phyloP scores from a whole-genome alignment of 768 basidiomycete species.

The Tricholomella constricta region DNA sequence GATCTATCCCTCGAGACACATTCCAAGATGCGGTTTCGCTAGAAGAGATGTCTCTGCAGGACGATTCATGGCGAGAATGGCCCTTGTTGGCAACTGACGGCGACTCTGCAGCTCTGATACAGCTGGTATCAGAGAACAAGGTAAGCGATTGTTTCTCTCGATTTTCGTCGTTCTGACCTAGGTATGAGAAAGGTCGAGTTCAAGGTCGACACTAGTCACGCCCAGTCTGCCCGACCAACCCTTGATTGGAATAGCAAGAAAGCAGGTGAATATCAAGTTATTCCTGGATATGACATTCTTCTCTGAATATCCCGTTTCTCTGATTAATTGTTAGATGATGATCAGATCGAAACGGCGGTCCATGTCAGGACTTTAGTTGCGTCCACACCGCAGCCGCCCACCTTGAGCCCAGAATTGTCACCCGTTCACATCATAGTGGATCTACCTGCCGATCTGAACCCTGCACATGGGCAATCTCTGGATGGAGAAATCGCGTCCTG shows the following conservation, averaged over 20 bases:
- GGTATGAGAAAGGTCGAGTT: conserved; percentile 61
- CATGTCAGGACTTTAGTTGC: conserved; percentile 42
- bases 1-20: conserved; percentile 61
- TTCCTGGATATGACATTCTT: background rate
- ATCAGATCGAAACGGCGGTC: conserved; percentile 76
- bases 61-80: conserved; percentile 73
- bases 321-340: conserved; percentile 71
- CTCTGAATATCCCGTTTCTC: conserved; percentile 13
- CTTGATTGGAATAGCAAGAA: conserved; percentile 91
- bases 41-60: conserved; percentile 54
- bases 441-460: conserved; percentile 18
- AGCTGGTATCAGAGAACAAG: conserved; percentile 82
- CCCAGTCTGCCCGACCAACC: conserved; percentile 52
- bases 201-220: conserved; percentile 63
- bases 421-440: conserved; percentile 15
- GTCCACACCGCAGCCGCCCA: conserved; percentile 13
- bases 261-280: conserved; percentile 54
- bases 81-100: conserved; percentile 78
- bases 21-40: conserved; percentile 72
- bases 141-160: conserved; percentile 34
- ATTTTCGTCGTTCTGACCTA: background rate
- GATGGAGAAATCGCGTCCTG: conserved; percentile 54
- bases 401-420: conserved; percentile 18
- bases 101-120: conserved; percentile 72
- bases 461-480: conserved; percentile 45